Evolutionary conservation across 768 basidiomycete species (phyloP).

Genomic region (Rhodotorula kratochvilovae): DNA sequence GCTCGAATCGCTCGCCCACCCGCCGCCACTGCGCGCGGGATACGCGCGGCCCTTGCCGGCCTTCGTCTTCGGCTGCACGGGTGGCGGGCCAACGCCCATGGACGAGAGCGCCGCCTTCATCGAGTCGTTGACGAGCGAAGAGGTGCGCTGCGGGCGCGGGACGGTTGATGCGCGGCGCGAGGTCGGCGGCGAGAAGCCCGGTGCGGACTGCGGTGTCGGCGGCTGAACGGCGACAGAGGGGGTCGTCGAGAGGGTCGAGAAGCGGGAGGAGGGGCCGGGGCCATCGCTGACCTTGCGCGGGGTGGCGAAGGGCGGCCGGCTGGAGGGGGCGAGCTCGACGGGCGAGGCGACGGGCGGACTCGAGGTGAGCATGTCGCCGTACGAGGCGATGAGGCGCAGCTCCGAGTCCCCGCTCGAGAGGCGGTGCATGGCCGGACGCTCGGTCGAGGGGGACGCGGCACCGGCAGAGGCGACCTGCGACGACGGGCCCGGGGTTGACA

Average conservation of each 20-base stretch:
- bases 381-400: constrained; percentile 30
- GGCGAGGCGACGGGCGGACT: constrained; percentile 11
- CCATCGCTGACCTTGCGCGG: background rate
- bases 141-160: constrained; percentile 11
- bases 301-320: background rate
- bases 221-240: constrained; percentile 26
- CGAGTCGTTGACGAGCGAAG: constrained; percentile 18
- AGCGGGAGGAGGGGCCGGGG: no score
- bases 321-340: background rate
- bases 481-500: background rate
- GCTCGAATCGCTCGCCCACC: constrained; percentile 27
- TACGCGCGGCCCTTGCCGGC: background rate
- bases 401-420: constrained; percentile 29
- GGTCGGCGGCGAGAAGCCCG: constrained; percentile 1
- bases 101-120: constrained; percentile 10
- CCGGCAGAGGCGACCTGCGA: background rate
- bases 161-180: background rate
- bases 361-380: constrained; percentile 28
- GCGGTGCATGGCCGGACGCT: constrained; percentile 5
- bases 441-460: background rate
- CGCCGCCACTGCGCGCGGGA: background rate
- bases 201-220: constrained; percentile 17
- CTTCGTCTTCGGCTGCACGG: no score
- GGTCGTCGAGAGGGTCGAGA: background rate
- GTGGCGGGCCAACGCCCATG: constrained; percentile 10